Conservation (phyloP, 306 rosid species). For the Ormosia emarginata region DNA sequence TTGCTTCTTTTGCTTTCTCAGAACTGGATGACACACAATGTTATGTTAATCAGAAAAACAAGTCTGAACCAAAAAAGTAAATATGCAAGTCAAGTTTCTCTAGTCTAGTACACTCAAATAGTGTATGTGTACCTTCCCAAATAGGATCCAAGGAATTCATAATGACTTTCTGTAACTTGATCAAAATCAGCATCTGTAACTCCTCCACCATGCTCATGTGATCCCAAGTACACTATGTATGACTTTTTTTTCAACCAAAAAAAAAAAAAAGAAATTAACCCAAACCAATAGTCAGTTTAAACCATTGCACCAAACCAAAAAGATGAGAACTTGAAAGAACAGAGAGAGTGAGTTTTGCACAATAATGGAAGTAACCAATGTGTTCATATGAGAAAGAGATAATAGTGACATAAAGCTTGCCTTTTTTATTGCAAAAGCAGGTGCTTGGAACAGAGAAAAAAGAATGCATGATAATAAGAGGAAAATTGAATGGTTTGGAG, state of each 20-base stretch:
- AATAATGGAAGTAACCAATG: neutral
- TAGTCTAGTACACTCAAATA: neutral
- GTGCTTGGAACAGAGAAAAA: constrained; percentile 41
- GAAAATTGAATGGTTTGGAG: constrained; percentile 25
- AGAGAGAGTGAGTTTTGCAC: neutral
- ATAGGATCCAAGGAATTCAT: constrained; percentile 40
- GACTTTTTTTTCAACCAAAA: constrained; percentile 16
- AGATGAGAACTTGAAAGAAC: constrained; percentile 5
- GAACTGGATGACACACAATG: constrained; percentile 1
- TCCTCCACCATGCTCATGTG: constrained; percentile 54
- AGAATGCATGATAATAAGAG: constrained; percentile 18
- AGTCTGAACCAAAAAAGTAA: neutral
- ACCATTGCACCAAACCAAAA: neutral
- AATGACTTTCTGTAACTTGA: constrained; percentile 49
- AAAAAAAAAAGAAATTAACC: neutral
- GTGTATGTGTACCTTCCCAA: constrained; percentile 26
- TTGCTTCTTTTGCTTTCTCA: constrained; percentile 52
- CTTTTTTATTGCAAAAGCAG: constrained; percentile 50
- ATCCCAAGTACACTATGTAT: constrained; percentile 73
- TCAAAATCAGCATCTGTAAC: constrained; percentile 44
- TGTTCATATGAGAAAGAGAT: neutral
- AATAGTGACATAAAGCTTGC: constrained; percentile 22
- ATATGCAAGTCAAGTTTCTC: neutral
- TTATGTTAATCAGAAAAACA: neutral
- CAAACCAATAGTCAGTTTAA: neutral